These are phyloP conservation scores for Erodium texanum DNA, from an alignment of 441 rosid species.

Conservation along the genomic window DNA sequence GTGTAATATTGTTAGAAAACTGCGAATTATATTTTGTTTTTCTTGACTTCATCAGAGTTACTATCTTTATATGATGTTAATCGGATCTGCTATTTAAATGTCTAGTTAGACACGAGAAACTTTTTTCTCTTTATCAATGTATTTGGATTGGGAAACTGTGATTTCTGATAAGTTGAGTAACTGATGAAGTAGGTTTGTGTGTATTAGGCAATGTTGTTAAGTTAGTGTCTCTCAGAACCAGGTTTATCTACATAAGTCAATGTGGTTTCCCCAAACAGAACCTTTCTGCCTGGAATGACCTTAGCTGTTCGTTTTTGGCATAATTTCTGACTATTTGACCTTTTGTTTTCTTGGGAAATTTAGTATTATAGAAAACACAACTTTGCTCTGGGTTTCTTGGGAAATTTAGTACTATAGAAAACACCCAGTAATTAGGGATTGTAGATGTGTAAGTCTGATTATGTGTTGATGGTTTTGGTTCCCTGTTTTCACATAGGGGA, in stretches of 20 bases:
- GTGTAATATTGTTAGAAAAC: conserved; percentile 21
- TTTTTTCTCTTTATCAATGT: neutral
- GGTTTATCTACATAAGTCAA: neutral
- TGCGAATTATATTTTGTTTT: conserved; percentile 19
- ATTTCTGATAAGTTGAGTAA: neutral
- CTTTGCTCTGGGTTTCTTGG: too few species aligned
- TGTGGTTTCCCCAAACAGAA: too few species aligned
- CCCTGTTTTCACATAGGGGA: neutral
- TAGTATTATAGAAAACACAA: neutral
- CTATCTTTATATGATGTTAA: neutral
- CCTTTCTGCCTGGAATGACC: too few species aligned
- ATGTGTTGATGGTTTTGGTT: neutral
- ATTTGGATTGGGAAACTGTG: too few species aligned
- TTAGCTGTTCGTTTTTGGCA: too few species aligned
- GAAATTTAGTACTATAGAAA: too few species aligned
- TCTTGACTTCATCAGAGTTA: neutral
- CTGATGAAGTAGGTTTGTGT: neutral
- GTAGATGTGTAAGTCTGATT: neutral
- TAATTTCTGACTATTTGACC: too few species aligned
- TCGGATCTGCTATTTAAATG: neutral
- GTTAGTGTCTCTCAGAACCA: neutral
- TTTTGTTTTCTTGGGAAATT: neutral
- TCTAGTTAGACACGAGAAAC: neutral
- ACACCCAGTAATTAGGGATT: neutral
- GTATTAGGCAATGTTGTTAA: neutral